Conservation (phyloP, 805 yeast genomes). For the Nakazawaea holstii region DNA sequence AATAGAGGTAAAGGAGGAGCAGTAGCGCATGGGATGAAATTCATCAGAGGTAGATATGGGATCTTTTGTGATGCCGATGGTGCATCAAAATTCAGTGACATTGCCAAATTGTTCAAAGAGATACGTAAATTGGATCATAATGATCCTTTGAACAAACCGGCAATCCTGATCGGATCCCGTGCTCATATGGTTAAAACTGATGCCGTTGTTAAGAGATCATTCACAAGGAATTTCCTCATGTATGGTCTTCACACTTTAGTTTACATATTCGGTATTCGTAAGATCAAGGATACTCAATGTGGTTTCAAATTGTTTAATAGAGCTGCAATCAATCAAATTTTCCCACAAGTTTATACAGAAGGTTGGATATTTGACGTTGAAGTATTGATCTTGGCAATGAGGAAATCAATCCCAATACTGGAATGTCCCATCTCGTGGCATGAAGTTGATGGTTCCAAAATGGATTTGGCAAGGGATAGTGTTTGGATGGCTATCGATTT, state of each 20-base stretch:
- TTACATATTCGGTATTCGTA: constrained; percentile 81
- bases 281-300: constrained; percentile 91
- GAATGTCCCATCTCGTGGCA: constrained; percentile 95
- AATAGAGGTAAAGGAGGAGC: constrained; percentile 98
- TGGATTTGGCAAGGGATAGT: constrained; percentile 86
- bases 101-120: constrained; percentile 41
- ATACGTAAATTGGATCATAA: constrained; percentile 25
- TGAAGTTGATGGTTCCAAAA: constrained; percentile 92
- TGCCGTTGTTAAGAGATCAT: constrained; percentile 92
- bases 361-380: constrained; percentile 99
- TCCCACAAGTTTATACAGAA: constrained; percentile 92
- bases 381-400: constrained; percentile 71
- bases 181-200: constrained; percentile 96
- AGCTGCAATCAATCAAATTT: constrained; percentile 56
- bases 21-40: constrained; percentile 85
- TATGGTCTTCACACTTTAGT: constrained; percentile 85
- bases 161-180: constrained; percentile 83
- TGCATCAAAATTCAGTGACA: constrained; percentile 77
- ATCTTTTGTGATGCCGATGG: constrained; percentile 98
- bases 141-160: constrained; percentile 31
- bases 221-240: constrained; percentile 87
- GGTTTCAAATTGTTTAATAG: constrained; percentile 91
- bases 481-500: constrained; percentile 91
- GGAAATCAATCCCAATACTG: constrained; percentile 57
- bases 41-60: constrained; percentile 63